Evolutionary conservation across 257 asterid species (phyloP), one percentile per base, ranked within the genome.

Genomic region (Solanum corneliomulleri): DNA sequence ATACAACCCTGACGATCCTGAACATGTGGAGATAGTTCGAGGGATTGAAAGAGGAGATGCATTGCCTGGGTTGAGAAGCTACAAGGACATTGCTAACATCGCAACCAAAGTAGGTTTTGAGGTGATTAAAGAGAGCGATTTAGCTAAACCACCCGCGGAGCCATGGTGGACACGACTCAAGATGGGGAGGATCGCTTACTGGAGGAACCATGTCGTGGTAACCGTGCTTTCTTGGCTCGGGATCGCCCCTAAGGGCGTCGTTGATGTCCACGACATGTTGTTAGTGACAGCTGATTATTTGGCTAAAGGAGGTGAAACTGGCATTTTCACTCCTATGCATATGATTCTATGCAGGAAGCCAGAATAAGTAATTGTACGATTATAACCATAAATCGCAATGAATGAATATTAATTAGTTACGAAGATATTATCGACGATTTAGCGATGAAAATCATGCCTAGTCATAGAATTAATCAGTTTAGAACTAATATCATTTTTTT

Each of bases 151-250:
- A 76, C 97, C 97, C 1, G 75, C 95, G 0, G 87, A 88, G 5
- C 94, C 98, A 16, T 95, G 98, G 98, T 95, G 98, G 98, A 91
- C 92, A 45, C 92, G 97, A 86, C 90, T 94, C 88, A 95, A 94
- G 52, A 95, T 92, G 96, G 97, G 98, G 13, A 78, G 96, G 85
- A 62, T 95, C 47, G 95, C 98, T 1, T 94, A 94, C 41, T 95
- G 94, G 96, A 94, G 97, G 93, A 95, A 95, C 92, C 98, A 94
- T 86, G 44, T 92, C 9, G 15, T 95, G 52, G 92, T 95, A 0
- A 92, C 93, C 0, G 82, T 92, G 6, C 97, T 95, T 7, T 87
- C 94, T 29, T 93, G 92, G 93, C 27, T 95, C 8, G 94, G 98
- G 86, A 93, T 95, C 69, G 93, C 96, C 41, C 98, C 98, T 0